These are phyloP conservation scores for Sporothrix euskadiensis DNA, from an alignment of 2,329 filamentous ascomycete genomes.

Conservation along the genomic window DNA sequence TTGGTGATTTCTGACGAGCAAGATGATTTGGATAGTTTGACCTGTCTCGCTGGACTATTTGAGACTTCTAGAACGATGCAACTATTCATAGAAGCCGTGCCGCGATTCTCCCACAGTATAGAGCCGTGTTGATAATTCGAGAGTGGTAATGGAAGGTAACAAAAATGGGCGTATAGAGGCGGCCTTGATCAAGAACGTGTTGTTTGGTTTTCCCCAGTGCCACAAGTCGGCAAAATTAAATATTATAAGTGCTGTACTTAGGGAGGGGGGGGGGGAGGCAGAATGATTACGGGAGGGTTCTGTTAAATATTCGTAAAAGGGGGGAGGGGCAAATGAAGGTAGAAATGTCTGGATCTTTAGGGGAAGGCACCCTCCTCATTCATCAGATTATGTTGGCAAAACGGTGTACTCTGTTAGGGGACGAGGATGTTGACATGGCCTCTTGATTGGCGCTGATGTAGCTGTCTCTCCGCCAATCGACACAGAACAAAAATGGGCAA, in stretches of 20 bases:
- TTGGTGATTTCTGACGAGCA: not conserved
- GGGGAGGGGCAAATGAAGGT: not conserved
- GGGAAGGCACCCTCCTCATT: not conserved
- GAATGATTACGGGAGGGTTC: not conserved
- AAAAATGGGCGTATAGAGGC: not conserved
- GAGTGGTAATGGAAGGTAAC: not conserved
- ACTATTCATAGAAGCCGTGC: not conserved
- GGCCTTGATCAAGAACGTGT: not conserved
- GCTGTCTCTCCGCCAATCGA: slow-evolving; percentile 27
- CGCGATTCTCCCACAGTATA: not conserved
- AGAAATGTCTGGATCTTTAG: not conserved
- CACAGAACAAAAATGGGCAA: not conserved
- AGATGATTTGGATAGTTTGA: not conserved
- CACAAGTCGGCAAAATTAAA: slow-evolving; percentile 15
- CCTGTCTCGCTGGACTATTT: not conserved
- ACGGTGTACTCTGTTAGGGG: slow-evolving; percentile 20
- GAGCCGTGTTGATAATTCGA: not conserved
- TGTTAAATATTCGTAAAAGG: slow-evolving; percentile 6
- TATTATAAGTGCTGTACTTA: not conserved
- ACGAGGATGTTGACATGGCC: slow-evolving; percentile 25
- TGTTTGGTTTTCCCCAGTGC: not conserved
- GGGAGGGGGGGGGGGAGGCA: not conserved
- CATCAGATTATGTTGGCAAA: slow-evolving; percentile 14
- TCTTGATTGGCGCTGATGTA: slow-evolving; percentile 26
- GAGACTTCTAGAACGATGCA: slow-evolving; percentile 7